Evolutionary conservation across 371 early-diverging fungal species (phyloP), one percentile per base, ranked within the genome.

Genomic region (Parasitella parasitica): DNA sequence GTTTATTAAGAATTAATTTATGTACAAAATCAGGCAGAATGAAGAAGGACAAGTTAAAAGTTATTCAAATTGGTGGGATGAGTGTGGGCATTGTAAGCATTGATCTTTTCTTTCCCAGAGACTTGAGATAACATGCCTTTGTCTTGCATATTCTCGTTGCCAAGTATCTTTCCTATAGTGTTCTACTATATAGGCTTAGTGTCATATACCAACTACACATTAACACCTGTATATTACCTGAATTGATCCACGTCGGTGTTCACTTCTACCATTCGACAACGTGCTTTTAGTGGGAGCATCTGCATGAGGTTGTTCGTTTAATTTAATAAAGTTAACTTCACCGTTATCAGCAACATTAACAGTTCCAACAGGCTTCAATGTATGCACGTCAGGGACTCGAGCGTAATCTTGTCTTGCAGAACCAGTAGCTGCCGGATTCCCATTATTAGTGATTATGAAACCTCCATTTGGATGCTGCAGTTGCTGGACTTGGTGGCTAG

Each of bases 151-250:
- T 28, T 20, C 24, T 50, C 34, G 36, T 36, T 59, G n/a, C 49
- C 49, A 36, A 50, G n/a, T 18, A 59, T 37, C 32, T 59, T 59
- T 32, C 60, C 60, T 15, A 59, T 32, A 20, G 52, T 59, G 26
- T 59, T 59, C 60, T 59, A 38, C 34, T 1, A 35, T 32, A 32
- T 8, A 32, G 11, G 32, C 4, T 39, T 11, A 13, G n/a, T 39
- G 39, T 39, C 39, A 39, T 5, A 32, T 32, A 11, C 32, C 4
- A 32, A 8, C 8, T 28, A 20, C 5, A 34, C 4, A 20, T 53
- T 53, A 22, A 20, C 9, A 53, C 7, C 35, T 20, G 11, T 6
- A 12, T 53, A 20, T 13, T 35, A 53, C 53, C 53, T 53, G 53
- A 30, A 53, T 53, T 2, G 53, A 53, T 18, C 53, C 53, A 12